Evolutionary conservation across 2,329 filamentous ascomycete species (phyloP).

Genomic region (Stachybotrys echinatus): DNA sequence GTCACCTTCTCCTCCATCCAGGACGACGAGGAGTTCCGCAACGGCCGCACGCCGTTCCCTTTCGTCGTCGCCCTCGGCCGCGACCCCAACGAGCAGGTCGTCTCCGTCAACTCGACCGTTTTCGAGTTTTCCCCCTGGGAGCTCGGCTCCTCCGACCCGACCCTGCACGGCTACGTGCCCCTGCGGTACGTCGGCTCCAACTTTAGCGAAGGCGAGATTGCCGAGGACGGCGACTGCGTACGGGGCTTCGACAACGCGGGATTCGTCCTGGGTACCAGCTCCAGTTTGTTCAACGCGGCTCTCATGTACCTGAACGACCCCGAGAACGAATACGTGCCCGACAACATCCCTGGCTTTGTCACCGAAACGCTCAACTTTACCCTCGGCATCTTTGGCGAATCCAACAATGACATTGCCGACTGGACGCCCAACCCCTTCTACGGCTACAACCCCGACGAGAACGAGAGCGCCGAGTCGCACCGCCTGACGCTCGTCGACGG

Average conservation of each 20-base stretch:
- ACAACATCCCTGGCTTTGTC: constrained; percentile 37
- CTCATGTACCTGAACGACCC: constrained; percentile 61
- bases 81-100: constrained; percentile 34
- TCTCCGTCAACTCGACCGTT: constrained; percentile 52
- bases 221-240: constrained; percentile 40
- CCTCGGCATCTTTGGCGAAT: constrained; percentile 48
- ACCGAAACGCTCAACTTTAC: constrained; percentile 42
- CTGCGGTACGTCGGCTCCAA: constrained; percentile 56
- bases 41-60: constrained; percentile 40
- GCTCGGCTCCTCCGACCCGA: constrained; percentile 58
- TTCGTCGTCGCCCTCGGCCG: constrained; percentile 45
- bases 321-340: constrained; percentile 41
- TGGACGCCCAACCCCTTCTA: constrained; percentile 57
- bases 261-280: constrained; percentile 78
- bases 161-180: constrained; percentile 53
- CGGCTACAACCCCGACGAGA: constrained; percentile 42
- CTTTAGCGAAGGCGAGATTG: constrained; percentile 43
- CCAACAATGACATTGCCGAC: constrained; percentile 71
- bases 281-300: constrained; percentile 69
- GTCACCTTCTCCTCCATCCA: constrained; percentile 75
- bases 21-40: constrained; percentile 35
- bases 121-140: constrained; percentile 65
- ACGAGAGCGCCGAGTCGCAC: constrained; percentile 35
- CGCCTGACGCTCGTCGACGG: constrained; percentile 73
- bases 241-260: constrained; percentile 73